Evolutionary conservation across 2,329 filamentous ascomycete genomes (phyloP).

Genomic region (Aureobasidium zeae): DNA sequence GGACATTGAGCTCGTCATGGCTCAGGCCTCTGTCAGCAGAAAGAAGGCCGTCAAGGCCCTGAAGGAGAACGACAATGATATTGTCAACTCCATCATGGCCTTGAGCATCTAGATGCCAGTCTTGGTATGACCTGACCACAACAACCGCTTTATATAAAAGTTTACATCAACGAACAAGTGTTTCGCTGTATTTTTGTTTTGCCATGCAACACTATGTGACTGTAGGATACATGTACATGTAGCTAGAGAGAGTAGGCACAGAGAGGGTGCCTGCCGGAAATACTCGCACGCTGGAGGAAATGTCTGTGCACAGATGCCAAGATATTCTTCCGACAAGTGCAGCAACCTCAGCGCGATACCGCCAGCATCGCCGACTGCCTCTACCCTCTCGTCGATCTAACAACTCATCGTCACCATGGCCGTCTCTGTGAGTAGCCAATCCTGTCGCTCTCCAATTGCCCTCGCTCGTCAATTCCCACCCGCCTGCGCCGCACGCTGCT

Average conservation of each 20-base stretch:
- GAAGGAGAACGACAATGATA: slow-evolving; percentile 99
- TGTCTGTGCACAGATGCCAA: too few species aligned
- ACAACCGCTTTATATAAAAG: slow-evolving; percentile 12
- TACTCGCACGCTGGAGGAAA: too few species aligned
- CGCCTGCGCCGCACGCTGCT: neutral
- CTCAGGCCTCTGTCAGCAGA: slow-evolving; percentile 88
- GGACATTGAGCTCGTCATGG: slow-evolving; percentile 99
- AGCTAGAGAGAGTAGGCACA: too few species aligned
- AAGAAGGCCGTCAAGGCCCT: slow-evolving; percentile 99
- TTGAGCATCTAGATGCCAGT: slow-evolving; percentile 47
- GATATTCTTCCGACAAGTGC: too few species aligned
- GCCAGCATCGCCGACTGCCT: slow-evolving; percentile 16
- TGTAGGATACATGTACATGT: too few species aligned
- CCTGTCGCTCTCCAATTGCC: slow-evolving; percentile 14
- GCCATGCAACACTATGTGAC: too few species aligned
- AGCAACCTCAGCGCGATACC: slow-evolving; percentile 13
- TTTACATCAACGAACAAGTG: slow-evolving; percentile 8
- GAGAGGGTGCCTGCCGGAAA: too few species aligned
- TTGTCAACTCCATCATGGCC: slow-evolving; percentile 99
- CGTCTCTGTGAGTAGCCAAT: slow-evolving; percentile 57
- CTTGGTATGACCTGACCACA: neutral
- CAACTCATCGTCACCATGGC: slow-evolving; percentile 50
- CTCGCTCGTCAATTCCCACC: neutral
- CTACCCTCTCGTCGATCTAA: slow-evolving; percentile 34
- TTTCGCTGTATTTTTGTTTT: neutral